Evolutionary conservation across 306 rosid genomes (phyloP).

Genomic region (Acmispon strigosus): DNA sequence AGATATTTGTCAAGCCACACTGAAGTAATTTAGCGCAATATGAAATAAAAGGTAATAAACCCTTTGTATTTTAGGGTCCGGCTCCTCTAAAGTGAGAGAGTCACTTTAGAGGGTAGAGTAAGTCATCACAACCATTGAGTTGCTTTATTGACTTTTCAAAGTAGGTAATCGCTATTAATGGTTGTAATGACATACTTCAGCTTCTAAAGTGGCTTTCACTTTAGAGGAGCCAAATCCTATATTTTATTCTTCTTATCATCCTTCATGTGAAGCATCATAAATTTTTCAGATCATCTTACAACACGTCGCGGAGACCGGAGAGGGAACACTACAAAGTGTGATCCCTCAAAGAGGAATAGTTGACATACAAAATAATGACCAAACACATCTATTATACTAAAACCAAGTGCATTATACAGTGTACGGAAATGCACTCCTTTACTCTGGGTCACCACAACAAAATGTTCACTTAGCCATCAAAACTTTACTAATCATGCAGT

Average conservation of each 20-base stretch:
- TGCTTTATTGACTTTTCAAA: too few relatives aligned
- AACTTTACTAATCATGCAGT: background rate
- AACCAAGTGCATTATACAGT: background rate
- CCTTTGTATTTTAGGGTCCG: background rate
- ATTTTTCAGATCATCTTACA: constrained; percentile 1
- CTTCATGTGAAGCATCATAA: constrained; percentile 9
- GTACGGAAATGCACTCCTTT: background rate
- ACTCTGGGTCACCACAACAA: background rate
- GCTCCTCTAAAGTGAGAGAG: too few relatives aligned
- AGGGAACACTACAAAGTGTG: background rate
- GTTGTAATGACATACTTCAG: too few relatives aligned
- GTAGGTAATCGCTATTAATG: too few relatives aligned
- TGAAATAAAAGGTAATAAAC: background rate
- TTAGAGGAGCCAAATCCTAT: too few relatives aligned
- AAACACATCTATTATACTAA: background rate
- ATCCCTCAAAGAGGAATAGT: background rate
- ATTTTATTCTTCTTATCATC: background rate
- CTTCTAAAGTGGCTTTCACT: too few relatives aligned
- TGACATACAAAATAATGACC: background rate
- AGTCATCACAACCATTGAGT: too few relatives aligned
- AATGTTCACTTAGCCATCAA: background rate
- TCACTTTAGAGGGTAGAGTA: too few relatives aligned
- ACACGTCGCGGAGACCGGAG: background rate
- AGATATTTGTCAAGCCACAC: background rate
- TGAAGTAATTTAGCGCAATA: background rate